These are phyloP conservation scores for Cryoendolithus antarcticus DNA, from an alignment of 2,329 filamentous ascomycete genomes.

Conservation along the genomic window DNA sequence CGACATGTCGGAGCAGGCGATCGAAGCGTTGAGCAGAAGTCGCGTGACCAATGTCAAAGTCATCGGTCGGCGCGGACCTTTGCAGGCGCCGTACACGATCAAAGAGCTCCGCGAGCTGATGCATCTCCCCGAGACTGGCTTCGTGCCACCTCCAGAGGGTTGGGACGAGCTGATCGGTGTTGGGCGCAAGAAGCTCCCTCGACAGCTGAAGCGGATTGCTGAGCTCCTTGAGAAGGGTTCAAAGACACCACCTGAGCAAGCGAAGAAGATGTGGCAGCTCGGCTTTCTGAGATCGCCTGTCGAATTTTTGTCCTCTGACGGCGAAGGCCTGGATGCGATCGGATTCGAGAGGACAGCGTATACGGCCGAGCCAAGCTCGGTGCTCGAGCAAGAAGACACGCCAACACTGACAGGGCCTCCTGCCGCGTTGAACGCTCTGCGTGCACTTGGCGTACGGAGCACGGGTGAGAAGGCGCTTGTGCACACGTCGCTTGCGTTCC, in stretches of 20 bases:
- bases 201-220: slow-evolving; percentile 64
- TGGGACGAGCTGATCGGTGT: slow-evolving; percentile 31
- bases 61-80: slow-evolving; percentile 75
- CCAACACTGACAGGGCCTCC: slow-evolving; percentile 1
- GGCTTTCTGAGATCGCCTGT: slow-evolving; percentile 74
- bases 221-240: slow-evolving; percentile 72
- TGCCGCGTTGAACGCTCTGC: slow-evolving; percentile 16
- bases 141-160: slow-evolving; percentile 41
- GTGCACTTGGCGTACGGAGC: slow-evolving; percentile 13
- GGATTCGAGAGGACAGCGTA: slow-evolving; percentile 48
- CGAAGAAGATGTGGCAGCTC: slow-evolving; percentile 65
- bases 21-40: slow-evolving; percentile 60
- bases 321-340: slow-evolving; percentile 47
- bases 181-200: slow-evolving; percentile 54
- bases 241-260: slow-evolving; percentile 32
- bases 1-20: slow-evolving; percentile 76
- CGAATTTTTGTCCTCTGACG: slow-evolving; percentile 45
- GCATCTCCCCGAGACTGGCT: slow-evolving; percentile 58
- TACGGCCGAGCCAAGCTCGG: slow-evolving; percentile 4
- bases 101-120: slow-evolving; percentile 87
- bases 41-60: slow-evolving; percentile 68
- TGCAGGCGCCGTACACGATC: slow-evolving; percentile 83
- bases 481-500: slow-evolving; percentile 63
- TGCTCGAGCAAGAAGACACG: slow-evolving; percentile 2
- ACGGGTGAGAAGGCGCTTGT: slow-evolving; percentile 31